These are phyloP conservation scores for Omphalea diandra DNA, from an alignment of 441 rosid species.

Conservation along the genomic window DNA sequence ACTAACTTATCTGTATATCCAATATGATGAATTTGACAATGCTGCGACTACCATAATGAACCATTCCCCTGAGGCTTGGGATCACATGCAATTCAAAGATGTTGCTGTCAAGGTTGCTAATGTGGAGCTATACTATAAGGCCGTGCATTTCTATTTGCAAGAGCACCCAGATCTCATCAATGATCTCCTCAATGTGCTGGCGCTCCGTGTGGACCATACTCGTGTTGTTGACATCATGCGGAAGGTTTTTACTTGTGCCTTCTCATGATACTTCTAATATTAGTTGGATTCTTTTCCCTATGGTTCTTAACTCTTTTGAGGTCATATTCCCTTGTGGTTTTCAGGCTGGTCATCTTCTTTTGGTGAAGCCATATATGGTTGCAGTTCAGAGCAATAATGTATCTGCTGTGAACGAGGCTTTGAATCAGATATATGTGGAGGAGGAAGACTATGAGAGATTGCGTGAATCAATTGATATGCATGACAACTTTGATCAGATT, in stretches of 20 bases:
- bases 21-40: slow-evolving; percentile 95
- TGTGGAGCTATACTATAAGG: slow-evolving; percentile 97
- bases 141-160: slow-evolving; percentile 98
- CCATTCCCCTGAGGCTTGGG: slow-evolving; percentile 99
- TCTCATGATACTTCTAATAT: not conserved
- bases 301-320: slow-evolving; percentile 16
- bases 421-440: slow-evolving; percentile 88
- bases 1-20: slow-evolving; percentile 87
- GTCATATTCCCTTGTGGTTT: slow-evolving; percentile 10
- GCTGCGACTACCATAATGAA: slow-evolving; percentile 99
- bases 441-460: slow-evolving; percentile 97
- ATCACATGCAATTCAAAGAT: slow-evolving; percentile 99
- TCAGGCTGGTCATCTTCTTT: slow-evolving; percentile 96
- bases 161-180: slow-evolving; percentile 98
- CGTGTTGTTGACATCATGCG: slow-evolving; percentile 99
- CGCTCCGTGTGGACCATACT: slow-evolving; percentile 93
- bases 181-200: slow-evolving; percentile 90
- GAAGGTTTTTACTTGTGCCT: slow-evolving; percentile 53
- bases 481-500: slow-evolving; percentile 85
- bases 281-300: not conserved
- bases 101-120: slow-evolving; percentile 90
- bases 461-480: slow-evolving; percentile 89
- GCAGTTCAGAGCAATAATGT: slow-evolving; percentile 97
- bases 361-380: slow-evolving; percentile 98
- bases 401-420: slow-evolving; percentile 92